A percentile compares a stretch with the other conserved stretches of the same genome.
These are phyloP conservation scores for Aristolochia contorta DNA, from an alignment of 164 flowering plant species.

Conservation along the genomic window DNA sequence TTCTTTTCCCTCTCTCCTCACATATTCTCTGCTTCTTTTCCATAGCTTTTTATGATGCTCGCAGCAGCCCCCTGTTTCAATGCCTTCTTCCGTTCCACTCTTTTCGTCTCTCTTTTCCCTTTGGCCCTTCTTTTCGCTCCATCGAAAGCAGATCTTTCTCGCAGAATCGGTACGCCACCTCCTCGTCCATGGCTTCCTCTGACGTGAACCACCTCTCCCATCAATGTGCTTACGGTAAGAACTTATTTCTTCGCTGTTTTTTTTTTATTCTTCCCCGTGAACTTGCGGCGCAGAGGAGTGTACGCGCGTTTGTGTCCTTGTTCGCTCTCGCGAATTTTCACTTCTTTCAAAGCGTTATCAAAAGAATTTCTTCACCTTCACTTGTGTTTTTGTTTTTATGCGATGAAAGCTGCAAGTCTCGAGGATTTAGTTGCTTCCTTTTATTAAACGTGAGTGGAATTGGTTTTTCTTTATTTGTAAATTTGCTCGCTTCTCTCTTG, in stretches of 20 bases:
- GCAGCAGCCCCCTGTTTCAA: neutral
- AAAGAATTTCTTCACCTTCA: too few species aligned
- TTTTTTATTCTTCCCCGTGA: neutral
- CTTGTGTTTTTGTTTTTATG: too few species aligned
- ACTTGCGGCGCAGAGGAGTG: neutral
- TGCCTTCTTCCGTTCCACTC: neutral
- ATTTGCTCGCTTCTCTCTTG: too few species aligned
- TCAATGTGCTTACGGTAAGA: neutral
- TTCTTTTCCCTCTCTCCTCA: conserved; percentile 1
- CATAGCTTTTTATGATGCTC: conserved; percentile 1
- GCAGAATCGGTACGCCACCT: neutral
- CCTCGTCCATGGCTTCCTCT: conserved; percentile 1
- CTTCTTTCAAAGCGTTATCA: too few species aligned
- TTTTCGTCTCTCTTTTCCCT: neutral
- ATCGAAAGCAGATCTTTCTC: neutral
- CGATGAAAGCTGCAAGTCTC: too few species aligned
- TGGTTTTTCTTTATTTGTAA: too few species aligned
- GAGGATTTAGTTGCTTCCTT: too few species aligned
- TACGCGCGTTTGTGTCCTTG: neutral
- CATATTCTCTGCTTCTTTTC: conserved; percentile 1
- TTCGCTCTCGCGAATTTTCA: too few species aligned
- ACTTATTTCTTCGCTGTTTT: neutral
- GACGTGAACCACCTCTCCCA: conserved; percentile 2
- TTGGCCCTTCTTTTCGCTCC: neutral
- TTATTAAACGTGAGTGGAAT: too few species aligned